A percentile compares a stretch with the other conserved stretches of the same genome.
phyloP scores from a whole-genome alignment of 75 land plant genomes.

The Chamaecyparis obtusa region DNA sequence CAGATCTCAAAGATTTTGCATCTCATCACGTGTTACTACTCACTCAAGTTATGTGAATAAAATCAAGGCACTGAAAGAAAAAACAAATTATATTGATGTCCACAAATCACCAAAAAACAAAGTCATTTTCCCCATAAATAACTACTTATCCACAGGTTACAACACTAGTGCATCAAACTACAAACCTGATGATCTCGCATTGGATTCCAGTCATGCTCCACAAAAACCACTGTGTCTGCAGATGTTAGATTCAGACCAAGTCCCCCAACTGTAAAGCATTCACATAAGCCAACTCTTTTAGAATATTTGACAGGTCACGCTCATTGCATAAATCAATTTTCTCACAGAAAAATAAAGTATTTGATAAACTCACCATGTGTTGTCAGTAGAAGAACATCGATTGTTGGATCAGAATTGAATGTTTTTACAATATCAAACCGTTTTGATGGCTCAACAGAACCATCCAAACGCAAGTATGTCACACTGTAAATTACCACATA shows the following conservation, averaged over 20 bases:
- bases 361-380: conserved; percentile 78
- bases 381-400: conserved; percentile 92
- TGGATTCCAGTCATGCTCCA: conserved; percentile 99
- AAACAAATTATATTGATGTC: background rate
- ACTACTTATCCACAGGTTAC: background rate
- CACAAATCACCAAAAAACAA: background rate
- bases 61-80: background rate
- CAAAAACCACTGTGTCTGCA: conserved; percentile 95
- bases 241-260: conserved; percentile 96
- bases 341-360: background rate
- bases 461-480: conserved; percentile 94
- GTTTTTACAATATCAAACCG: conserved; percentile 97
- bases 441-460: conserved; percentile 85
- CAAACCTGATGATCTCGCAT: conserved; percentile 96
- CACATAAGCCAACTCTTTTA: conserved; percentile 1
- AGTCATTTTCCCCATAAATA: background rate
- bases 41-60: background rate
- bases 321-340: background rate
- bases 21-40: background rate
- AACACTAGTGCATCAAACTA: conserved; percentile 1
- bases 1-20: background rate
- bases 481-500: conserved; percentile 54
- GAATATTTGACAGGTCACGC: background rate
- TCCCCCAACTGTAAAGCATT: conserved; percentile 78
- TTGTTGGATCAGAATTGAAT: conserved; percentile 98